Evolutionary conservation across 2,329 filamentous ascomycete genomes (phyloP).

Genomic region (Geosmithia putterillii): DNA sequence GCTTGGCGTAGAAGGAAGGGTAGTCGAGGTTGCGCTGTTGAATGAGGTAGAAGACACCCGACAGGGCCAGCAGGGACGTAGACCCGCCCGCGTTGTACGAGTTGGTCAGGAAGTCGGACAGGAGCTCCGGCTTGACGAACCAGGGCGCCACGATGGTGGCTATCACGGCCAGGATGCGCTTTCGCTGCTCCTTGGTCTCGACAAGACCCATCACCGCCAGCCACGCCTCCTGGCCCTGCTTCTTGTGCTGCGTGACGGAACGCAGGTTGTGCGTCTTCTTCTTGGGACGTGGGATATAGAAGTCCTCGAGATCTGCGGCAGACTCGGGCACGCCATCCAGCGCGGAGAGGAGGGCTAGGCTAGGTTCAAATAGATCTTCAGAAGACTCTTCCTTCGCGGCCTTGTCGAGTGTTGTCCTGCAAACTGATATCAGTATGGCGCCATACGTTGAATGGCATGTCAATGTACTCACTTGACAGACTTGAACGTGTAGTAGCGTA

Average conservation of each 20-base stretch:
- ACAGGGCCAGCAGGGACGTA: slow-evolving; percentile 76
- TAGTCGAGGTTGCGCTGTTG: slow-evolving; percentile 92
- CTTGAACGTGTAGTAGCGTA: slow-evolving; percentile 72
- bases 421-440: not conserved
- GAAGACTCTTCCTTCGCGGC: not conserved
- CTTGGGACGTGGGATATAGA: slow-evolving; percentile 52
- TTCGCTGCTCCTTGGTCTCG: slow-evolving; percentile 62
- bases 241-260: slow-evolving; percentile 61
- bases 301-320: slow-evolving; percentile 53
- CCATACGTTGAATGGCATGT: not conserved
- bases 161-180: slow-evolving; percentile 63
- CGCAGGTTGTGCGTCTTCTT: slow-evolving; percentile 56
- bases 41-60: slow-evolving; percentile 90
- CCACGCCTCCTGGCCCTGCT: slow-evolving; percentile 78
- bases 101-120: slow-evolving; percentile 95
- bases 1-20: slow-evolving; percentile 81
- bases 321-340: slow-evolving; percentile 61
- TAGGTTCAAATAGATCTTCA: slow-evolving; percentile 33
- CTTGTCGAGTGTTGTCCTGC: slow-evolving; percentile 4
- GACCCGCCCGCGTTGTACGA: slow-evolving; percentile 81
- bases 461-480: slow-evolving; percentile 49
- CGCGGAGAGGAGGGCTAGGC: slow-evolving; percentile 49
- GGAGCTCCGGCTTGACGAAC: slow-evolving; percentile 76
- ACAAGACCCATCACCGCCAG: slow-evolving; percentile 58
- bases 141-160: slow-evolving; percentile 73